phyloP scores from a whole-genome alignment of 2,329 filamentous ascomycete genomes.

The Scedosporium dehoogii region DNA sequence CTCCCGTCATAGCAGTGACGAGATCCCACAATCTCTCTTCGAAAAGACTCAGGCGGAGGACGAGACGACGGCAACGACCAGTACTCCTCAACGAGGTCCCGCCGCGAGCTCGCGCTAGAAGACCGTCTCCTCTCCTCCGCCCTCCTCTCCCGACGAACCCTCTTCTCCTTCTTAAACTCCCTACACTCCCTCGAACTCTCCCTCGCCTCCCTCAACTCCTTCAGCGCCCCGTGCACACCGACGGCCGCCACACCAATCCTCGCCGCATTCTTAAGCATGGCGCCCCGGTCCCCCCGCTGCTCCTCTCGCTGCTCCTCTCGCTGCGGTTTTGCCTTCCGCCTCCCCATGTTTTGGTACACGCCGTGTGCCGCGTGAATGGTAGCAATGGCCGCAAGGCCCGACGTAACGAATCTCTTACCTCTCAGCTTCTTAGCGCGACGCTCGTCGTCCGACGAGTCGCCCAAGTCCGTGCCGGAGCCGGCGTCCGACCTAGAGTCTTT shows the following conservation, averaged over 20 bases:
- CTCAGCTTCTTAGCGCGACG: conserved; percentile 45
- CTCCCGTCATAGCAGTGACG: no score
- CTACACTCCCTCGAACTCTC: conserved; percentile 37
- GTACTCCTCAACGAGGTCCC: conserved; percentile 33
- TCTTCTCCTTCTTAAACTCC: conserved; percentile 39
- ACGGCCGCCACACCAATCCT: conserved; percentile 48
- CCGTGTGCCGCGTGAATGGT: conserved; percentile 51
- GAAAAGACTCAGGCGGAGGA: not conserved
- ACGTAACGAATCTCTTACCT: conserved; percentile 52
- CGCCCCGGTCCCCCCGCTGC: conserved; percentile 27
- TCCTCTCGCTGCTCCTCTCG: conserved; percentile 42
- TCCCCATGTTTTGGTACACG: conserved; percentile 49
- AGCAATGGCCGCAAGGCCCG: conserved; percentile 46
- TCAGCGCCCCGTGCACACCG: conserved; percentile 46
- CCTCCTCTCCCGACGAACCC: conserved; percentile 37
- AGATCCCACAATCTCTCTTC: not conserved
- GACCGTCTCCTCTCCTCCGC: conserved; percentile 24
- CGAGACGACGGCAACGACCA: conserved; percentile 31
- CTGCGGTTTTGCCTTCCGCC: conserved; percentile 42
- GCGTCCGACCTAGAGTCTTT: conserved; percentile 33
- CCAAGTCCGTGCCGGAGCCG: conserved; percentile 43
- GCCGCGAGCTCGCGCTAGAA: conserved; percentile 8
- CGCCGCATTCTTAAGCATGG: conserved; percentile 47
- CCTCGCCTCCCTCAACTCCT: conserved; percentile 45
- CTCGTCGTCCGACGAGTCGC: conserved; percentile 48